A percentile compares a stretch with the other conserved stretches of the same genome.
phyloP scores from a whole-genome alignment of 768 basidiomycete genomes.

The Astraeus odoratus region DNA sequence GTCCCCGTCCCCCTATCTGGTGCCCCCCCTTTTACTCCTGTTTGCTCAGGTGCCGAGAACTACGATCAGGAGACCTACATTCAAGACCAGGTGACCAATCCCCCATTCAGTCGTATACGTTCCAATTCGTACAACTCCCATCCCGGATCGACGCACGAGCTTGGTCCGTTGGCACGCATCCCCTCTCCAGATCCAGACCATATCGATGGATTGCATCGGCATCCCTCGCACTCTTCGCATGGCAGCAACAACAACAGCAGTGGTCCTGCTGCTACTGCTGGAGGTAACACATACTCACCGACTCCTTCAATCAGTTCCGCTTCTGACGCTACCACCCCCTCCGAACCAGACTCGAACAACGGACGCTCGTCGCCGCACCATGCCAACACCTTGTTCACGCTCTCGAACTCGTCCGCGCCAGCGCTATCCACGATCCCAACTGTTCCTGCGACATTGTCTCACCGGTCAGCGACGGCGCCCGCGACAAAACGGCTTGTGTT shows the following conservation, averaged over 20 bases:
- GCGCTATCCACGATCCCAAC: constrained; percentile 57
- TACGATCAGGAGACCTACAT: constrained; percentile 62
- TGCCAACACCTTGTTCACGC: constrained; percentile 52
- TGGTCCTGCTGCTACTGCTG: neutral
- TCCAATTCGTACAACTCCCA: constrained; percentile 77
- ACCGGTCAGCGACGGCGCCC: constrained; percentile 67
- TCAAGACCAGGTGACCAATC: constrained; percentile 31
- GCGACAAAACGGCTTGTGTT: constrained; percentile 74
- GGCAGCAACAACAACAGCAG: constrained; percentile 14
- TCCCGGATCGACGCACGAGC: constrained; percentile 40
- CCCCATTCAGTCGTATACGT: constrained; percentile 48
- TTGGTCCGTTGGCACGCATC: constrained; percentile 74
- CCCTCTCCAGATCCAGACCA: constrained; percentile 81
- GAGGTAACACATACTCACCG: constrained; percentile 40
- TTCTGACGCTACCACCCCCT: constrained; percentile 26
- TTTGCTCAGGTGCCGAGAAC: constrained; percentile 49
- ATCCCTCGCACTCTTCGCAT: constrained; percentile 49
- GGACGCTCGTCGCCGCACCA: constrained; percentile 30
- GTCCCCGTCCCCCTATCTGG: too few species aligned
- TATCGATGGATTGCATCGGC: constrained; percentile 79
- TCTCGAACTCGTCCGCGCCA: constrained; percentile 88
- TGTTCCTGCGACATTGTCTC: constrained; percentile 46
- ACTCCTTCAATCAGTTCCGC: constrained; percentile 48
- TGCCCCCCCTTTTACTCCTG: too few species aligned
- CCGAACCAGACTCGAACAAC: constrained; percentile 33